Base-by-base conservation (phyloP, 805 yeast species). In the Ogataea chonburiensis region DNA sequence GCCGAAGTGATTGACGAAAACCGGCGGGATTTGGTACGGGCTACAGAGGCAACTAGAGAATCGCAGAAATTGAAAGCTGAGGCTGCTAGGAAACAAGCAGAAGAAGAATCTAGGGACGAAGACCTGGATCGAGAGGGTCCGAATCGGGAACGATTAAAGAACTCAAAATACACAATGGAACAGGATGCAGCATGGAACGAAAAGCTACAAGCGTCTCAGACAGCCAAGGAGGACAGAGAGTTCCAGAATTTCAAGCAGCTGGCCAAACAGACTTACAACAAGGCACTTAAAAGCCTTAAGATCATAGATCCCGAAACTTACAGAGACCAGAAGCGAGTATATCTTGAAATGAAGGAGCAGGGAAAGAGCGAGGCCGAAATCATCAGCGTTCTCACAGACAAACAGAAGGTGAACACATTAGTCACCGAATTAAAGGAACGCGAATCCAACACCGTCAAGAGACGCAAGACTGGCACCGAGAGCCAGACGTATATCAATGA, bases 111-210 rank as follows among this genome's bases (percentile, higher is more conserved):
- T 3, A 67, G 66, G 3, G 58, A 58, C 36, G 32, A 54, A n/a
- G 68, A 64, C 18, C 46, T 60, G 3, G 43, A 52, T 21, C 66
- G 62, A 9, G 50, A 49, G 9, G 73, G 71, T 1, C 67, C 63
- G 24, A 67, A 66, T 34, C 59, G 50, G 32, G 73, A 68, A 25
- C 58, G 76, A 17, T 52, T 60, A 37, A 63, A 68, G 35, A 73
- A 68, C 32, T 64, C 74, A 72, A 74, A 74, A 37, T 75, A 76
- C 60, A 71, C 84, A 0, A 70, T 81, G 5, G 83, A 77, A 35
- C 85, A 84, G 35, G 69, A 77, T 38, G 83, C 79, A 45, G 63
- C 64, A 36, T 82, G 88, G 88, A 73, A 77, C 16, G 60, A 50
- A 18, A 68, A 66, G 35, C 52, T 59, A 37, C 58, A 50, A 27